Evolutionary conservation across 345 rosid genomes (phyloP), one percentile per base, ranked within the genome.

Genomic region (Bruguiera parviflora): DNA sequence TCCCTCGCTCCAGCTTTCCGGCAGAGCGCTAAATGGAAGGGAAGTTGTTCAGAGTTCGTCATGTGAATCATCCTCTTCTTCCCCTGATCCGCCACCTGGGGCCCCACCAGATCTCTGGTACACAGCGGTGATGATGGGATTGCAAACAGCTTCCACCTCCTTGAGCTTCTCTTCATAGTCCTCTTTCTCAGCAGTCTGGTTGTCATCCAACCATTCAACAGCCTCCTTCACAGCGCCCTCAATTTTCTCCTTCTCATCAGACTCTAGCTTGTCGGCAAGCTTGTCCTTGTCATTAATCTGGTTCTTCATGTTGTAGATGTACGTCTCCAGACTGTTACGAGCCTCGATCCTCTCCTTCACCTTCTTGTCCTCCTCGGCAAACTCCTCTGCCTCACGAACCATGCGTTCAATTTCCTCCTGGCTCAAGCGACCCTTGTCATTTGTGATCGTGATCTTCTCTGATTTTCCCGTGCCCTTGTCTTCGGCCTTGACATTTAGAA

Each of bases 91-190:
- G 21, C 47, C 70, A 1, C 69, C 73, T 2, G 55, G 58, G 19
- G 78, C 69, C 61, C 77, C 77, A 19, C 69, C 77, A 28, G 77
- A 74, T 20, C 73, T 68, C 70, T 69, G 78, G 59, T 74, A 74
- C 20, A 69, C 70, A 25, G 70, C 46, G 20, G 66, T 59, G 47
- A 75, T 65, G 55, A 70, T 39, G 15, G 79, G 79, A 58, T 79
- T 79, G 64, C 82, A 75, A 1, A 68, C 71, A 2, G 78, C 82
- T 61, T 79, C 79, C 32, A 79, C 79, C 71, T 75, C 82, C 71
- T 75, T 75, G 24, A 75, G 58, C 68, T 55, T 75, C 71, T 66
- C 68, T 8, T 65, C 71, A 13, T 71, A 75, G 18, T 79, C 82
- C 11, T 79, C 79, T 58, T 75, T 74, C 73, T 74, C 68, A 0